phyloP scores from a whole-genome alignment of 495 filamentous ascomycete species.

The Aspergillus panamensis region DNA sequence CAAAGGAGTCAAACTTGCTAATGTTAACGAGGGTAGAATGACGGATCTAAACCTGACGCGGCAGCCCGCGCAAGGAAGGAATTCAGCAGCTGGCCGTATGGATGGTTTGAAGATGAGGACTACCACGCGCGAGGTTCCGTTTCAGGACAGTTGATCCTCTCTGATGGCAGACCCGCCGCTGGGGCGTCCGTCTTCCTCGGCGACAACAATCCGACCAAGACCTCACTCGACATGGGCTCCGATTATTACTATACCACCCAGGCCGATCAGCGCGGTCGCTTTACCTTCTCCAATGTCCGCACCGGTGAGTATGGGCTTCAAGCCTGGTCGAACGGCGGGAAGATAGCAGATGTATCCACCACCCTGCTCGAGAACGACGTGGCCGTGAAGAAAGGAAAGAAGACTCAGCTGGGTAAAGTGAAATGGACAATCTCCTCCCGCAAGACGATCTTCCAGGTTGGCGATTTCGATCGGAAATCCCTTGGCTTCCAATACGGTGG shows the following conservation, averaged over 20 bases:
- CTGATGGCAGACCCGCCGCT: constrained; percentile 37
- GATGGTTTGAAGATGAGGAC: constrained; percentile 31
- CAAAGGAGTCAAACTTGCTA: neutral
- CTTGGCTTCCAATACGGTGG: constrained; percentile 36
- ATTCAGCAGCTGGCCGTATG: constrained; percentile 35
- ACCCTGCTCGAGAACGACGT: constrained; percentile 31
- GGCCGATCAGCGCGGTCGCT: constrained; percentile 31
- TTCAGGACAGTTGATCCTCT: constrained; percentile 31
- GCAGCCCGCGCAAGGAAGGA: constrained; percentile 25
- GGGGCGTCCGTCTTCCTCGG: constrained; percentile 40
- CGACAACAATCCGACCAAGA: constrained; percentile 31
- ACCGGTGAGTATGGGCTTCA: constrained; percentile 36
- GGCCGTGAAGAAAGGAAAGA: constrained; percentile 24
- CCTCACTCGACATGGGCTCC: constrained; percentile 33
- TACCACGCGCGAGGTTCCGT: constrained; percentile 38
- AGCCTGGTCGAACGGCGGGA: constrained; percentile 34
- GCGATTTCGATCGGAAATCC: constrained; percentile 38
- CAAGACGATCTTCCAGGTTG: constrained; percentile 36
- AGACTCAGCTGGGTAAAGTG: constrained; percentile 24
- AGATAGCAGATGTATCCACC: constrained; percentile 30
- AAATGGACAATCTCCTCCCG: constrained; percentile 23
- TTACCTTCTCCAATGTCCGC: constrained; percentile 32
- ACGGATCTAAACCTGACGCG: constrained; percentile 34
- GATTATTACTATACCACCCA: constrained; percentile 39
- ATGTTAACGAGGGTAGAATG: constrained; percentile 26